Evolutionary conservation across 441 rosid species (phyloP).

Genomic region (Syzygium syzygioides): DNA sequence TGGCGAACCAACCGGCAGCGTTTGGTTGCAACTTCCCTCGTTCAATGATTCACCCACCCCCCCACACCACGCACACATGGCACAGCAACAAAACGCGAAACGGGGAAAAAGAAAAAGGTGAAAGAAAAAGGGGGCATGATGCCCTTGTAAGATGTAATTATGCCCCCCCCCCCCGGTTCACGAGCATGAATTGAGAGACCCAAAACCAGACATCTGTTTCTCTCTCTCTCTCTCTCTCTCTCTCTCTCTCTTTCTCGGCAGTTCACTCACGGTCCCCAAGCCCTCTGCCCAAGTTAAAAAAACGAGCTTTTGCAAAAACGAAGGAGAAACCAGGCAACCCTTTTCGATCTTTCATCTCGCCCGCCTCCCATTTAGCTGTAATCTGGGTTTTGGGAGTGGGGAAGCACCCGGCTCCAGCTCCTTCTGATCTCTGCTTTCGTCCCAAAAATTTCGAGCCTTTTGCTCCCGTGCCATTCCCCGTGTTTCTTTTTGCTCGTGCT

Average conservation of each 20-base stretch:
- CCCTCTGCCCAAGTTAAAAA: conserved; percentile 14
- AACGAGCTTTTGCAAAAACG: background rate
- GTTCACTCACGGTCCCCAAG: conserved; percentile 10
- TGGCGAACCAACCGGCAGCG: background rate
- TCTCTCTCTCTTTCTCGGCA: conserved; percentile 4
- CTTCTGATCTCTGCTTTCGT: conserved; percentile 11
- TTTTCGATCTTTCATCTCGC: background rate
- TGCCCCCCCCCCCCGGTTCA: conserved; percentile 6
- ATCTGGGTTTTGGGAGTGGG: background rate
- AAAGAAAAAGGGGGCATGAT: conserved; percentile 20
- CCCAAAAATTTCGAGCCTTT: conserved; percentile 19
- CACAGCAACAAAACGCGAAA: conserved; percentile 54
- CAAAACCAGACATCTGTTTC: conserved; percentile 6
- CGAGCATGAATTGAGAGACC: conserved; percentile 22
- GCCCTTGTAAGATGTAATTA: conserved; percentile 24
- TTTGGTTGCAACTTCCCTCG: conserved; percentile 17
- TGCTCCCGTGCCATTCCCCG: background rate
- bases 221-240: background rate
- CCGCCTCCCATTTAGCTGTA: background rate
- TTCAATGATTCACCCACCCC: conserved; percentile 22
- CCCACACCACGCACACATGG: conserved; percentile 7
- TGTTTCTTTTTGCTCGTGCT: background rate
- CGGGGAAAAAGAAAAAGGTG: conserved; percentile 19
- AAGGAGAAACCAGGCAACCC: conserved; percentile 28
- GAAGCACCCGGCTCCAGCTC: conserved; percentile 1